Conservation (phyloP, 352 stramenopile species). For the Globisporangium okanoganense region DNA sequence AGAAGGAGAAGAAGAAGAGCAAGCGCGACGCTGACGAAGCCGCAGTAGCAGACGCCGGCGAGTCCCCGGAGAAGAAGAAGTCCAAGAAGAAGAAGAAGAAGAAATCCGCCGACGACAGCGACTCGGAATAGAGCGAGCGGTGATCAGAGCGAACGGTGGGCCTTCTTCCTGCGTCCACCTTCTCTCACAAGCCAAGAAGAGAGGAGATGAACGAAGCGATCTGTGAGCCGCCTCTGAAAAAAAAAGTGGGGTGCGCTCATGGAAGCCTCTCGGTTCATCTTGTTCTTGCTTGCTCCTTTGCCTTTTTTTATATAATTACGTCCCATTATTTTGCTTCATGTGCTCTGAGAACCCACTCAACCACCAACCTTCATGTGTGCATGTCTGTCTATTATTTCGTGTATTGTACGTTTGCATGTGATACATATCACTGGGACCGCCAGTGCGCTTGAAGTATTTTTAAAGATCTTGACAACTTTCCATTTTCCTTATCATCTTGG, state of each 20-base stretch:
- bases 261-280: not conserved
- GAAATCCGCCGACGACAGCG: slow-evolving; percentile 57
- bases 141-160: not conserved
- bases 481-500: not conserved
- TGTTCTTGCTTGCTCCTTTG: not conserved
- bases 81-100: slow-evolving; percentile 90
- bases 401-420: not conserved
- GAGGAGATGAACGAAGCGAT: not conserved
- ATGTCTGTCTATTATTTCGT: slow-evolving; percentile 4
- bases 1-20: slow-evolving; percentile 72
- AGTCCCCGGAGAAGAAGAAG: slow-evolving; percentile 84
- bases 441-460: not conserved
- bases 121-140: slow-evolving; percentile 59
- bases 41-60: slow-evolving; percentile 36
- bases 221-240: not conserved
- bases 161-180: too few relatives aligned
- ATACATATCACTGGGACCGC: not conserved
- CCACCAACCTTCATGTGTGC: slow-evolving; percentile 1
- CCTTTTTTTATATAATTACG: slow-evolving; percentile 18
- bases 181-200: not conserved
- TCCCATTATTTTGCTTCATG: slow-evolving; percentile 16
- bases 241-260: not conserved
- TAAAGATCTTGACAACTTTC: not conserved
- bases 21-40: slow-evolving; percentile 65
- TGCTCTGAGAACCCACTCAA: not conserved